phyloP scores from a whole-genome alignment of 2,329 filamentous ascomycete genomes.

The Epichloe bromicola region DNA sequence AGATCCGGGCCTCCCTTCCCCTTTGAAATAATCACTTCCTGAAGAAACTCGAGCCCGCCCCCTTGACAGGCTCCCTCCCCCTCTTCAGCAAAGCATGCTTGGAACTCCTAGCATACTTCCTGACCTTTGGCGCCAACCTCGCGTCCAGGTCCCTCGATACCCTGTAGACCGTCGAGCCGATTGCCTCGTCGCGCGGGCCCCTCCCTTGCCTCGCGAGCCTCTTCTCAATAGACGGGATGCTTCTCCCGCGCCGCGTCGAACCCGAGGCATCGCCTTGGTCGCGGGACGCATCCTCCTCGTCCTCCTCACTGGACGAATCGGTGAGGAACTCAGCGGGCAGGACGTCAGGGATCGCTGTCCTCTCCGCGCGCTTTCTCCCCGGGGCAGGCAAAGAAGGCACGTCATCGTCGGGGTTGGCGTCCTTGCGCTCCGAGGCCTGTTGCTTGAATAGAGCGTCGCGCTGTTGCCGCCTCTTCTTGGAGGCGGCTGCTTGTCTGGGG shows the following conservation, averaged over 20 bases:
- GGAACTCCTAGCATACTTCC: conserved; percentile 26
- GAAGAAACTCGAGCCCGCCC: conserved; percentile 29
- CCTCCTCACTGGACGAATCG: conserved; percentile 33
- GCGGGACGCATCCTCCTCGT: conserved; percentile 29
- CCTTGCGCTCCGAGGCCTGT: conserved; percentile 37
- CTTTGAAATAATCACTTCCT: conserved; percentile 7
- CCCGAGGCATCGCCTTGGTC: conserved; percentile 21
- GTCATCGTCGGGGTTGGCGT: neutral
- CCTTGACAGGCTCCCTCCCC: conserved; percentile 25
- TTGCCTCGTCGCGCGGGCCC: conserved; percentile 30
- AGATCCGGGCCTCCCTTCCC: neutral
- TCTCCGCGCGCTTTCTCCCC: conserved; percentile 18
- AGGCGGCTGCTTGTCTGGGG: conserved; percentile 33
- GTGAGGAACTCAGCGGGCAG: conserved; percentile 41
- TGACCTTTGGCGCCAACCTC: conserved; percentile 34
- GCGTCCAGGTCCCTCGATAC: conserved; percentile 31
- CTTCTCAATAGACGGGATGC: conserved; percentile 28
- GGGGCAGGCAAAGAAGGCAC: neutral
- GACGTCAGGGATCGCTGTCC: conserved; percentile 27
- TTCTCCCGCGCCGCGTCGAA: conserved; percentile 28
- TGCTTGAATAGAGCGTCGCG: conserved; percentile 40
- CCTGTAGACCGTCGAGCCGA: conserved; percentile 43
- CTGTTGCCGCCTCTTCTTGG: conserved; percentile 43
- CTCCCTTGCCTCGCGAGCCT: conserved; percentile 24
- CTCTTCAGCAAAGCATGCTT: conserved; percentile 35